Conservation (phyloP, 139 green algal species). For the Closterium sp. region DNA sequence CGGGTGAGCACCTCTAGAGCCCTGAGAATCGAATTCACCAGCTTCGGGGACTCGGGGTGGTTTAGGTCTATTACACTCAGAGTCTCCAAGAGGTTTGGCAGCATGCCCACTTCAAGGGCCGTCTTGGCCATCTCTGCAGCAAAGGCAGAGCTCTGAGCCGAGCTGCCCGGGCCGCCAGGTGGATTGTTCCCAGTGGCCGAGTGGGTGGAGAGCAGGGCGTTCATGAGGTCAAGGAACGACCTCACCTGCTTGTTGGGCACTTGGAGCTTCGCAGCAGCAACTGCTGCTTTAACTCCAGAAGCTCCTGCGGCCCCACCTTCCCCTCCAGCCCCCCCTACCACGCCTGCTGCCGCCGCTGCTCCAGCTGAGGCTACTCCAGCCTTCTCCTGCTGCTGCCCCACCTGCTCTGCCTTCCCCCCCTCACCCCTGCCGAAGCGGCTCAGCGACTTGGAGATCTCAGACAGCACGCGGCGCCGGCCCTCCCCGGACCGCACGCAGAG, state of each 20-base stretch:
- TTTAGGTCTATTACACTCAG: slow-evolving; percentile 65
- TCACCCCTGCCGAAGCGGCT: background rate
- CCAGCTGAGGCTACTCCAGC: background rate
- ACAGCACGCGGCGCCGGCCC: slow-evolving; percentile 71
- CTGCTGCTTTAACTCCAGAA: background rate
- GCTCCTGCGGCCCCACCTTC: background rate
- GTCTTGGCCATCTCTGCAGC: slow-evolving; percentile 67
- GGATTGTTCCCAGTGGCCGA: background rate
- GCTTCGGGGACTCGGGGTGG: slow-evolving; percentile 62
- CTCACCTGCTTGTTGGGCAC: slow-evolving; percentile 22
- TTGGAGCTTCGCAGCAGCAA: background rate
- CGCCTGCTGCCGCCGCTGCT: background rate
- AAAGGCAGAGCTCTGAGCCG: slow-evolving; percentile 12
- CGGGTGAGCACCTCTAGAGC: slow-evolving; percentile 83
- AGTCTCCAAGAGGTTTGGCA: slow-evolving; percentile 63
- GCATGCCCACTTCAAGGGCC: slow-evolving; percentile 73
- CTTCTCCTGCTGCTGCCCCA: background rate
- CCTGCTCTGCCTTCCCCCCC: background rate
- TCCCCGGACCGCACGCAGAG: slow-evolving; percentile 78
- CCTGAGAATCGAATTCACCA: slow-evolving; percentile 71
- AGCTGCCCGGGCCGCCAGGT: slow-evolving; percentile 13
- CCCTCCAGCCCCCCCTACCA: background rate
- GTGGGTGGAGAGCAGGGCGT: slow-evolving; percentile 10
- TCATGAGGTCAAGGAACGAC: slow-evolving; percentile 29
- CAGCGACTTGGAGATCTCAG: slow-evolving; percentile 59